Conservation (phyloP, 352 stramenopile species). For the Pilasporangium apinafurcum region DNA sequence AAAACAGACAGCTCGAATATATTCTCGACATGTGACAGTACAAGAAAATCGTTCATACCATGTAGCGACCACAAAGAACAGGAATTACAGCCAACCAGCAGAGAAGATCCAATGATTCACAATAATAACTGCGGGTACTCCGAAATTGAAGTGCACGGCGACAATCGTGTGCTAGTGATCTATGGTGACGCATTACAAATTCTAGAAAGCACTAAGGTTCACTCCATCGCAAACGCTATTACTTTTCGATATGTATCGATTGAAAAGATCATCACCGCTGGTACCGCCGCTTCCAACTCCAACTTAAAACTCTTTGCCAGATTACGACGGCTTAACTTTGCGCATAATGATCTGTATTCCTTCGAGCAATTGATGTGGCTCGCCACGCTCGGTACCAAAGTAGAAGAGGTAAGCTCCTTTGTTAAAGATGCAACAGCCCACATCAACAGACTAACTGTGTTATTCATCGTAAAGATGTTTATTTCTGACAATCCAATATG, state of each 20-base stretch:
- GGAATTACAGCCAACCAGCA: conserved; percentile 27
- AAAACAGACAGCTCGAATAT: too few relatives aligned
- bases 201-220: conserved; percentile 49
- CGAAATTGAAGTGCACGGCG: conserved; percentile 62
- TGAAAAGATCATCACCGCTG: conserved; percentile 24
- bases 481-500: conserved; percentile 58
- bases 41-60: neutral
- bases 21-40: conserved; percentile 7
- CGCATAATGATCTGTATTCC: conserved; percentile 55
- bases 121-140: conserved; percentile 58
- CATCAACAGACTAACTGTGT: too few relatives aligned
- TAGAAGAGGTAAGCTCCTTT: conserved; percentile 60
- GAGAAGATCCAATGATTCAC: conserved; percentile 40
- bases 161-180: conserved; percentile 60
- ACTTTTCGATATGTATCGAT: conserved; percentile 58
- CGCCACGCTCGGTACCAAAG: conserved; percentile 31
- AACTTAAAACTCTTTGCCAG: conserved; percentile 62
- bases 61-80: conserved; percentile 15
- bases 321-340: conserved; percentile 48
- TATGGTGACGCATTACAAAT: conserved; percentile 62
- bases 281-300: conserved; percentile 15
- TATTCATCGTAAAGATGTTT: conserved; percentile 43
- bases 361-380: conserved; percentile 70
- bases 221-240: conserved; percentile 49
- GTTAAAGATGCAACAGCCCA: too few relatives aligned